These are phyloP conservation scores for Petrea volubilis DNA, from an alignment of 257 asterid genomes.

Conservation along the genomic window DNA sequence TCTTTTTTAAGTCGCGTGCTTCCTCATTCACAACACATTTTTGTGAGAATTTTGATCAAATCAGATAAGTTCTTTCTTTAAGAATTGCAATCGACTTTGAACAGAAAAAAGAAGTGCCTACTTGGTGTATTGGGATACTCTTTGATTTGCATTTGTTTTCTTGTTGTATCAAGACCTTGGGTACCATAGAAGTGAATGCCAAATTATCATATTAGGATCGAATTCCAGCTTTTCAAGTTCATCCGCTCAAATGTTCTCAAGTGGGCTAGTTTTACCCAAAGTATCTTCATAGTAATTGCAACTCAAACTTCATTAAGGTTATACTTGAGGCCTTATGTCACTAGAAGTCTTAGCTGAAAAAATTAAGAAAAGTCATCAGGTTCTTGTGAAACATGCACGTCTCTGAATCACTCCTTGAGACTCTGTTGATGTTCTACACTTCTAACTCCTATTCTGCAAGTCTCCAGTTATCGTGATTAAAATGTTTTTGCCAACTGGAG, in stretches of 20 bases:
- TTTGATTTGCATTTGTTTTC: neutral
- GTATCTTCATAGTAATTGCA: neutral
- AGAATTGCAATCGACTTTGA: neutral
- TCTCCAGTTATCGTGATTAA: neutral
- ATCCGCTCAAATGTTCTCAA: neutral
- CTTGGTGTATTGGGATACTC: neutral
- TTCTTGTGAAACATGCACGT: conserved; percentile 2
- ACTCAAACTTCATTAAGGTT: conserved; percentile 1
- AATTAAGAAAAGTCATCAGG: neutral
- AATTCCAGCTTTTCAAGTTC: neutral
- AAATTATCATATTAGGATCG: neutral
- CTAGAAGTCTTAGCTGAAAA: neutral
- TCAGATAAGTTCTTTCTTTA: neutral
- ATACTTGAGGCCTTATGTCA: neutral
- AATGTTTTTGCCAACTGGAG: neutral
- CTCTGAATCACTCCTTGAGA: neutral
- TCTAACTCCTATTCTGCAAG: neutral
- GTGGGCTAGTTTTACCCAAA: neutral
- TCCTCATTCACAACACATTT: neutral
- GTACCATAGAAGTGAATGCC: neutral
- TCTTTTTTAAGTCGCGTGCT: neutral
- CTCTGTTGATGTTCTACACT: neutral
- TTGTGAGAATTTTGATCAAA: neutral
- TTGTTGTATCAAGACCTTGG: neutral
- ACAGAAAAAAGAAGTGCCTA: neutral